Evolutionary conservation across 345 rosid genomes (phyloP).

Genomic region (Boechera stricta): DNA sequence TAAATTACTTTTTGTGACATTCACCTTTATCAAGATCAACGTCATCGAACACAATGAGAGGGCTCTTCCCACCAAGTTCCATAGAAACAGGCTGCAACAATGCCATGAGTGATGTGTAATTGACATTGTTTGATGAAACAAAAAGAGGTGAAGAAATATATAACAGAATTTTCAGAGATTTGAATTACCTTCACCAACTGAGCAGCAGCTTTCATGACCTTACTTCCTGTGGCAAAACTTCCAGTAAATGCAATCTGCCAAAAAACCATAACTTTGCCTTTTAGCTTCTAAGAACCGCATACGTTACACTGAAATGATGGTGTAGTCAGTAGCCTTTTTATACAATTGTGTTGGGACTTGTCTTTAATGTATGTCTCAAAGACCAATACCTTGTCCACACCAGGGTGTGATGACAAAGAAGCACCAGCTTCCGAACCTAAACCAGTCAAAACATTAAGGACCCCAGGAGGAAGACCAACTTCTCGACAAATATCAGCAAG

Average conservation of each 20-base stretch:
- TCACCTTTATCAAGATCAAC: slow-evolving; percentile 88
- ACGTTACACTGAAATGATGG: background rate
- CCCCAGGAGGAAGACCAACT: slow-evolving; percentile 96
- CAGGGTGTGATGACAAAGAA: slow-evolving; percentile 86
- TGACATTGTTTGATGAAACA: slow-evolving; percentile 21
- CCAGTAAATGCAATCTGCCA: slow-evolving; percentile 92
- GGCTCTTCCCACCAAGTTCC: slow-evolving; percentile 98
- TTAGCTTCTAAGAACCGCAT: slow-evolving; percentile 23
- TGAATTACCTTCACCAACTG: slow-evolving; percentile 77
- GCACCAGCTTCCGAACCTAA: slow-evolving; percentile 95
- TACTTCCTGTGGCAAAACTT: slow-evolving; percentile 86
- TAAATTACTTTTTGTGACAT: slow-evolving; percentile 23
- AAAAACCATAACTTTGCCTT: slow-evolving; percentile 14
- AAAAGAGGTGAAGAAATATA: background rate
- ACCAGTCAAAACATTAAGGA: slow-evolving; percentile 86
- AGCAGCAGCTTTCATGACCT: slow-evolving; percentile 85
- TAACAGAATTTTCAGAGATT: slow-evolving; percentile 4
- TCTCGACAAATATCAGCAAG: slow-evolving; percentile 85
- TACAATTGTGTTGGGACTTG: background rate
- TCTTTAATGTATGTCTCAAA: slow-evolving; percentile 3
- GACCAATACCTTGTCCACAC: slow-evolving; percentile 63
- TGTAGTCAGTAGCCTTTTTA: background rate
- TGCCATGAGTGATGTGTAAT: slow-evolving; percentile 16
- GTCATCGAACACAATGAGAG: slow-evolving; percentile 90
- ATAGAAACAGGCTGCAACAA: slow-evolving; percentile 76